Evolutionary conservation across 192 early-diverging fungal genomes (phyloP).

Genomic region (Podila verticillata): DNA sequence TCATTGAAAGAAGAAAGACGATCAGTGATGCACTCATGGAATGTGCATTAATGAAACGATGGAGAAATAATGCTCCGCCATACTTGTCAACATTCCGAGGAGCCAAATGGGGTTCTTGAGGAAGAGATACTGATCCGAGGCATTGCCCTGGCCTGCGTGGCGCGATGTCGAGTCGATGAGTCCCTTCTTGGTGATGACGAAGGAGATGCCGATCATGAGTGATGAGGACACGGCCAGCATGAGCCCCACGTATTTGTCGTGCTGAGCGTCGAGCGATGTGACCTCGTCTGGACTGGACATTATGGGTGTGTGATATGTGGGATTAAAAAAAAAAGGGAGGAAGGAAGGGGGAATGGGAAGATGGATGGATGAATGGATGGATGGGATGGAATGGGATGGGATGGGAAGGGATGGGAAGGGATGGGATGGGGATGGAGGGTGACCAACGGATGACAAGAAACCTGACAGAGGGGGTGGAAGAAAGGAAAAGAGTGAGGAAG

Average conservation of each 20-base stretch:
- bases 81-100: constrained; percentile 87
- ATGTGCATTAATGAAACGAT: neutral
- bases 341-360: neutral
- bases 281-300: constrained; percentile 33
- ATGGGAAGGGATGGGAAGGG: neutral
- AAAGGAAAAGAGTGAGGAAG: neutral
- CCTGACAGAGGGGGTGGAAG: neutral
- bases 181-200: constrained; percentile 95
- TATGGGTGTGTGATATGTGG: neutral
- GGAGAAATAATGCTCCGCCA: neutral
- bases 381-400: neutral
- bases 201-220: constrained; percentile 89
- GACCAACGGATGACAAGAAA: neutral
- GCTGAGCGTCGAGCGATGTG: constrained; percentile 40
- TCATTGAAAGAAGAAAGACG: constrained; percentile 1
- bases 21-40: neutral
- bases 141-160: constrained; percentile 64
- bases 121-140: constrained; percentile 82
- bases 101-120: constrained; percentile 92
- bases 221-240: constrained; percentile 88
- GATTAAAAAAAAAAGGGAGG: neutral
- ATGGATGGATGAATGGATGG: neutral
- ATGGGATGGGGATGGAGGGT: neutral
- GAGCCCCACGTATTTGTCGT: constrained; percentile 88
- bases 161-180: constrained; percentile 79